Base-by-base conservation (phyloP, 305 asterid genomes). In the Fraxinus albicans region DNA sequence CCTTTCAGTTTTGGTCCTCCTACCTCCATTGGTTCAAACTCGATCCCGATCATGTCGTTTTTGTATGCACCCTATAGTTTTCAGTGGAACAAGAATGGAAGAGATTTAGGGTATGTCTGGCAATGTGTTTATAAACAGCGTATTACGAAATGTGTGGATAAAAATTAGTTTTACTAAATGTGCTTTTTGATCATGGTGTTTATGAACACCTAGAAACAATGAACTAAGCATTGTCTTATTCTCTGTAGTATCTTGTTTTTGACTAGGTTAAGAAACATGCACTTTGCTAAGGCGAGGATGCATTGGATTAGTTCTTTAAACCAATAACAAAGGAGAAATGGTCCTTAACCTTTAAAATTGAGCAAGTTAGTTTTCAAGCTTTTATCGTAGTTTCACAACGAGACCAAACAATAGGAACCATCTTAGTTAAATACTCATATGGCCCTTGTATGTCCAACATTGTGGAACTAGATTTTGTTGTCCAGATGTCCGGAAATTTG, bases 11-110 rank as follows among this genome's bases (percentile, higher is more conserved):
- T 94, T 33, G 91, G 87, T 27, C 78, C 85, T 4, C 92, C 97
- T 0, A 88, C 85, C 58, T 67, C 33, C 2, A 74, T 67, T 2
- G 92, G 67, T 1, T 92, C 96, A 25, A 96, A 94, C 80, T 92
- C 98, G 17, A 92, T 35, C 67, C 99, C 98, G 40, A 94, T 85
- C 94, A 96, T 89, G 88, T 96, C 98, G 63, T 96, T 96, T 79
- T 96, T 96, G 90, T 89, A 94, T 17, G 97, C 99, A 2, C 98
- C 99, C 98, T 95, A 42, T 35, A 47, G 21, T 50, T 31, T 53
- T 9, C 77, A 9, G 69, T 15, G 7, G 34, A 50, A 47, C 4
- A 60, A 53, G 44, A 42, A 5, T 1, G 36, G 9, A 6, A 13
- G 65, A n/a, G 21, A 2, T 42, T 42, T 9, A 42, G 50, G 3